A percentile compares a stretch with the other conserved stretches of the same genome.
Evolutionary conservation across 1,139 yeast species (phyloP).

Genomic region (Saccharomyces hybrid): DNA sequence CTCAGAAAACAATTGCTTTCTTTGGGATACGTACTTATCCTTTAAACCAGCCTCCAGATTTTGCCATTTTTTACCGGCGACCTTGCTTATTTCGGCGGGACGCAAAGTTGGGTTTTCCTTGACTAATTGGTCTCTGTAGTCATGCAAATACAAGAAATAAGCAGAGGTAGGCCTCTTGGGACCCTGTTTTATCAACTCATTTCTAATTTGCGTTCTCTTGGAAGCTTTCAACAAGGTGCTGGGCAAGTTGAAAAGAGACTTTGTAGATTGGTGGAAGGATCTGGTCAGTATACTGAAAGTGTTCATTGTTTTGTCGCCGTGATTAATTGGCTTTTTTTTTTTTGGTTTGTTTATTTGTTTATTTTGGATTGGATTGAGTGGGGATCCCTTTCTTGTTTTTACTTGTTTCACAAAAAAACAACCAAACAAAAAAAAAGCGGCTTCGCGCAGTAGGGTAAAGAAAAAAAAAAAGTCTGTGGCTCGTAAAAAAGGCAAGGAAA

Average conservation of each 20-base stretch:
- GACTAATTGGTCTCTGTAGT: slow-evolving; percentile 13
- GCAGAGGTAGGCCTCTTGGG: slow-evolving; percentile 29
- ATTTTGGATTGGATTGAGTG: background rate
- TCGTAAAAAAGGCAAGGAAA: background rate
- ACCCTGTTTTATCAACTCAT: slow-evolving; percentile 16
- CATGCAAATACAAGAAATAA: slow-evolving; percentile 18
- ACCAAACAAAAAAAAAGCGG: background rate
- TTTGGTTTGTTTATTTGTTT: background rate
- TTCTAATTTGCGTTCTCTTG: slow-evolving; percentile 5
- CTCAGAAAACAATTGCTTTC: slow-evolving; percentile 6
- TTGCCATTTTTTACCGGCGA: slow-evolving; percentile 29
- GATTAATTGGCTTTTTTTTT: background rate
- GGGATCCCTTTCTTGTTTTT: background rate
- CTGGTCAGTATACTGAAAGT: background rate
- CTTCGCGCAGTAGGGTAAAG: background rate
- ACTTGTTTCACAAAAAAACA: background rate
- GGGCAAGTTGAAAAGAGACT: background rate
- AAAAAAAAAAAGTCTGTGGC: background rate
- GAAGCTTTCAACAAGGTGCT: background rate
- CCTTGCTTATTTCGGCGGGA: slow-evolving; percentile 16
- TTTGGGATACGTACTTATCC: slow-evolving; percentile 11
- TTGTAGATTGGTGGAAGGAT: background rate
- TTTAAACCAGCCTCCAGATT: slow-evolving; percentile 21
- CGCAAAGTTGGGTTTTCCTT: slow-evolving; percentile 18
- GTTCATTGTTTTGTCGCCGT: background rate